These are phyloP conservation scores for Russula vinacea DNA, from an alignment of 768 basidiomycete species.

Conservation along the genomic window DNA sequence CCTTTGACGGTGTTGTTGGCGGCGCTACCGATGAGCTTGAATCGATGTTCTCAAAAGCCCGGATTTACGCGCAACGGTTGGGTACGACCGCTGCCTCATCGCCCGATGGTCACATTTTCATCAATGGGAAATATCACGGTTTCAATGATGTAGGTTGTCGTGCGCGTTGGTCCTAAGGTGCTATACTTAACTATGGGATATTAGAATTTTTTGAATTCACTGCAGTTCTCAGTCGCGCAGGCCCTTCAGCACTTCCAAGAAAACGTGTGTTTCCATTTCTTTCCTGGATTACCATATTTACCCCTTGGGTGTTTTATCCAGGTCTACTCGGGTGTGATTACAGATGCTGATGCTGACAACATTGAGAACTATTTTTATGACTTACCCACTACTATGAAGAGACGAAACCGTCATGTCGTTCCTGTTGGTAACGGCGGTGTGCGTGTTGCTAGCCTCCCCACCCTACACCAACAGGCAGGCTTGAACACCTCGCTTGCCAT, in stretches of 20 bases:
- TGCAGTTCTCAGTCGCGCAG: conserved; percentile 56
- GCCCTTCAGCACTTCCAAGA: conserved; percentile 73
- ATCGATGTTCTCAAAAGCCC: conserved; percentile 32
- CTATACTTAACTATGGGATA: neutral
- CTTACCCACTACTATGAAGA: conserved; percentile 63
- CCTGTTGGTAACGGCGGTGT: conserved; percentile 48
- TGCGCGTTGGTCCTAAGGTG: neutral
- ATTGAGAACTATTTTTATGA: conserved; percentile 87
- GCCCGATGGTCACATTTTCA: conserved; percentile 42
- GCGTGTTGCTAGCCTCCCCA: conserved; percentile 53
- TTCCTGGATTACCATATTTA: conserved; percentile 5
- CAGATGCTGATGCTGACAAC: conserved; percentile 48
- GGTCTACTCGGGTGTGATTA: conserved; percentile 58
- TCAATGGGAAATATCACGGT: conserved; percentile 43
- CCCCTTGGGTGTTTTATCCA: conserved; percentile 12
- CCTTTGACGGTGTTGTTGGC: conserved; percentile 13
- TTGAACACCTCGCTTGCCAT: conserved; percentile 43
- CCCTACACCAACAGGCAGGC: conserved; percentile 48
- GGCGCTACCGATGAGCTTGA: conserved; percentile 15
- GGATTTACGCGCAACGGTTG: conserved; percentile 38
- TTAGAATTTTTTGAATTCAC: conserved; percentile 61
- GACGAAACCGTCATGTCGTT: conserved; percentile 76
- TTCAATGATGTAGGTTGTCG: conserved; percentile 19
- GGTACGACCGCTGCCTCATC: conserved; percentile 32
- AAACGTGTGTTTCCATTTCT: conserved; percentile 45